These are phyloP conservation scores for Somion occarium DNA, from an alignment of 1,284 basidiomycete genomes.

Conservation along the genomic window DNA sequence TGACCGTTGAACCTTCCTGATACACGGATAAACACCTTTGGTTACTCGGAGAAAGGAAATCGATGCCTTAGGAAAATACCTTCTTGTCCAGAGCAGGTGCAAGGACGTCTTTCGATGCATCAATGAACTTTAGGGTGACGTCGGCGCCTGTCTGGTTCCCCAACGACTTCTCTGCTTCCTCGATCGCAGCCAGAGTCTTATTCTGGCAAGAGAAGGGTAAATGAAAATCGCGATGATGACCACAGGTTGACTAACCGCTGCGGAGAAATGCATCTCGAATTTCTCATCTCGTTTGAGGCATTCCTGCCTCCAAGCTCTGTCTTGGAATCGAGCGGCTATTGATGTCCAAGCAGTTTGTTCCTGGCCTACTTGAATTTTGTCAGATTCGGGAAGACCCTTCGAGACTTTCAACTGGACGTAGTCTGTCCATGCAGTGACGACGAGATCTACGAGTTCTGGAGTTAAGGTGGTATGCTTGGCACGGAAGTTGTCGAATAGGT, in stretches of 20 bases:
- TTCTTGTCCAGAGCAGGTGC: constrained; percentile 72
- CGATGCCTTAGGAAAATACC: constrained; percentile 47
- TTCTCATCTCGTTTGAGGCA: constrained; percentile 82
- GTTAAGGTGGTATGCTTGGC: constrained; percentile 53
- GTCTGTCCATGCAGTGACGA: constrained; percentile 58
- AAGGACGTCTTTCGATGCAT: constrained; percentile 73
- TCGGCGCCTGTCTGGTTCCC: constrained; percentile 37
- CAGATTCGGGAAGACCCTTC: constrained; percentile 48
- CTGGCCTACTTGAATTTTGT: constrained; percentile 41
- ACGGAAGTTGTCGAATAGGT: constrained; percentile 70
- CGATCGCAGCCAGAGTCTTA: constrained; percentile 48
- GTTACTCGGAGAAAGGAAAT: neutral
- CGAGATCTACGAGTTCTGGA: constrained; percentile 52
- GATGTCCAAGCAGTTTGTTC: constrained; percentile 51
- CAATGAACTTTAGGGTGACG: constrained; percentile 60
- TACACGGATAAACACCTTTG: neutral
- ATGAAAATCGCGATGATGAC: neutral
- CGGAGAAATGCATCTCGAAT: constrained; percentile 81
- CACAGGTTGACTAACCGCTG: constrained; percentile 50
- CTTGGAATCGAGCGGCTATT: constrained; percentile 43
- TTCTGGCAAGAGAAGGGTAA: constrained; percentile 32
- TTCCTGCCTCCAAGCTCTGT: constrained; percentile 64
- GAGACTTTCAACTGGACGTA: constrained; percentile 61
- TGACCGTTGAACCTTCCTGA: constrained; percentile 77
- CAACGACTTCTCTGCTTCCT: constrained; percentile 36